phyloP scores from a whole-genome alignment of 495 filamentous ascomycete genomes.

The Neurospora sp. region DNA sequence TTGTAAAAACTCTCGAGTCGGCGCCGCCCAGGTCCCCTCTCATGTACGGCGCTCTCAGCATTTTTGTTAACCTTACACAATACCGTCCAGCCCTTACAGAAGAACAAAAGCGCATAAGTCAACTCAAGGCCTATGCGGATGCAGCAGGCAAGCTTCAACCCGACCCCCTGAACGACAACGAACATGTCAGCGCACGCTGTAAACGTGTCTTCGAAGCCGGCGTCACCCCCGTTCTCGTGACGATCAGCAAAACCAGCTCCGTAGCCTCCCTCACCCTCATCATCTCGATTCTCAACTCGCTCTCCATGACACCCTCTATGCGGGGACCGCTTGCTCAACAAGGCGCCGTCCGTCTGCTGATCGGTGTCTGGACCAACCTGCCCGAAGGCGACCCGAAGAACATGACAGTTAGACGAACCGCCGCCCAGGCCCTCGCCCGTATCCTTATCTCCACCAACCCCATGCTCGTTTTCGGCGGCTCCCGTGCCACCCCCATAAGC shows the following conservation, averaged over 20 bases:
- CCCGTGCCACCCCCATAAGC: conserved; percentile 58
- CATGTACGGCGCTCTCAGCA: conserved; percentile 75
- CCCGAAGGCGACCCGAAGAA: conserved; percentile 36
- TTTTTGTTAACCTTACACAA: conserved; percentile 70
- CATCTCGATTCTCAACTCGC: conserved; percentile 62
- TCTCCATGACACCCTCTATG: conserved; percentile 60
- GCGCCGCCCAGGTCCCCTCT: conserved; percentile 54
- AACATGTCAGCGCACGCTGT: conserved; percentile 68
- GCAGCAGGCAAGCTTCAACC: conserved; percentile 54
- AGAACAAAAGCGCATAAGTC: conserved; percentile 80
- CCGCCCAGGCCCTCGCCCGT: conserved; percentile 82
- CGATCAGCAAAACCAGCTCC: conserved; percentile 57
- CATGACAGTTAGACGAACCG: conserved; percentile 39
- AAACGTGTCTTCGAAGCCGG: conserved; percentile 65
- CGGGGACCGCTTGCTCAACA: conserved; percentile 79
- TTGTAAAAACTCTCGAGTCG: conserved; percentile 55
- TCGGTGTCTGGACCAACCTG: conserved; percentile 54
- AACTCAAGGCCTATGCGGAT: conserved; percentile 90
- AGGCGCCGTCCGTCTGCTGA: conserved; percentile 76
- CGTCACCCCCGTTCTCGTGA: conserved; percentile 61
- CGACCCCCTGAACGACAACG: conserved; percentile 62
- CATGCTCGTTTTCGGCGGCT: conserved; percentile 69
- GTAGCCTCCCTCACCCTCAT: conserved; percentile 54
- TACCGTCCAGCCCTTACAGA: conserved; percentile 75
- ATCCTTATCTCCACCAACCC: conserved; percentile 88